A percentile compares a stretch with the other conserved stretches of the same genome.
Evolutionary conservation across 768 basidiomycete species (phyloP).

Genomic region (Collybia sordida): DNA sequence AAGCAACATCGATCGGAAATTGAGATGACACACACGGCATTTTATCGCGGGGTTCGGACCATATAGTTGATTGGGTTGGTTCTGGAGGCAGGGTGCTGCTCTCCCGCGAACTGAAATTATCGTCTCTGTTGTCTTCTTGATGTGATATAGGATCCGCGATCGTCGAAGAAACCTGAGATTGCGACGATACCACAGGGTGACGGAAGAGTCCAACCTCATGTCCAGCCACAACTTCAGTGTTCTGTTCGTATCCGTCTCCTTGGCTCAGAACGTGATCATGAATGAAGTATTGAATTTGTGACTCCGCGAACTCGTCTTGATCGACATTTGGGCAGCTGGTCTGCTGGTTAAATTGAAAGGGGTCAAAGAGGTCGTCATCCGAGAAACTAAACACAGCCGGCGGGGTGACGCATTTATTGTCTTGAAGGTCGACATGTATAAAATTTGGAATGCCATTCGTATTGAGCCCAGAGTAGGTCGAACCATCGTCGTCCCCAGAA

Average conservation of each 20-base stretch:
- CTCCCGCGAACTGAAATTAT: constrained; percentile 3
- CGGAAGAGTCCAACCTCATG: constrained; percentile 3
- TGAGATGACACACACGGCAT: neutral
- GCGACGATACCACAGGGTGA: constrained; percentile 2
- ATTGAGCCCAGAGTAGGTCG: neutral
- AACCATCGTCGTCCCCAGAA: neutral
- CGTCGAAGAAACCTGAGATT: constrained; percentile 5
- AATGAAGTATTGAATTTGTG: neutral
- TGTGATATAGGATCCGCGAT: constrained; percentile 5
- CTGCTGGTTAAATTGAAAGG: neutral
- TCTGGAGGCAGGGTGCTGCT: neutral
- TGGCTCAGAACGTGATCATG: constrained; percentile 12
- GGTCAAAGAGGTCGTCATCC: constrained; percentile 6
- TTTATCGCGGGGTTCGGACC: neutral
- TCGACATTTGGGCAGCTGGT: constrained; percentile 1
- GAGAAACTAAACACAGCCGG: constrained; percentile 11
- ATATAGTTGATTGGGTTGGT: neutral
- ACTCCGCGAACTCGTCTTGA: neutral
- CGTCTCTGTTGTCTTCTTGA: neutral
- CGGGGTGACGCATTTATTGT: neutral
- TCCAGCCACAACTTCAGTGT: constrained; percentile 10
- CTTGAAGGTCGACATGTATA: neutral
- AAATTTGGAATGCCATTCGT: neutral
- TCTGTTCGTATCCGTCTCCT: constrained; percentile 1
- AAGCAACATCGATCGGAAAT: neutral